phyloP scores from a whole-genome alignment of 371 early-diverging fungal genomes.

The Mucor mucedo region DNA sequence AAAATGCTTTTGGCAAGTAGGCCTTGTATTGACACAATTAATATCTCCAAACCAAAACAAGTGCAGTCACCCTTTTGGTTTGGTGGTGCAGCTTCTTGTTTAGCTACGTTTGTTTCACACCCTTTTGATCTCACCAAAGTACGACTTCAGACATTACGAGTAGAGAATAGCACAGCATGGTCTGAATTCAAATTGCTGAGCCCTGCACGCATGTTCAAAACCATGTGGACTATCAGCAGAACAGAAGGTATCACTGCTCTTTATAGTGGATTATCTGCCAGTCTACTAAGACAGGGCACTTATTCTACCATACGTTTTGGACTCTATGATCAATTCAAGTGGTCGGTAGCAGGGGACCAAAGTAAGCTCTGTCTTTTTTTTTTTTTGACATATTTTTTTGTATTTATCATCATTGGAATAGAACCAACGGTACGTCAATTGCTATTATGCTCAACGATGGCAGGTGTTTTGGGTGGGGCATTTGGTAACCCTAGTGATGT shows the following conservation, averaged over 20 bases:
- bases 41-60: constrained; percentile 1
- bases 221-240: constrained; percentile 44
- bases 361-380: constrained; percentile 30
- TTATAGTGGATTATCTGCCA: constrained; percentile 69
- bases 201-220: constrained; percentile 48
- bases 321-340: constrained; percentile 66
- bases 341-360: constrained; percentile 47
- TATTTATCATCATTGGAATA: constrained; percentile 2
- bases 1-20: not conserved
- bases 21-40: not conserved
- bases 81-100: constrained; percentile 64
- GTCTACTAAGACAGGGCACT: constrained; percentile 70
- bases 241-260: constrained; percentile 57
- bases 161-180: constrained; percentile 33
- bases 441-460: constrained; percentile 61
- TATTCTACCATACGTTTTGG: constrained; percentile 78
- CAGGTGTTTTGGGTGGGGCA: constrained; percentile 72
- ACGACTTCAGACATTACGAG: constrained; percentile 66
- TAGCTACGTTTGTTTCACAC: constrained; percentile 72
- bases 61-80: constrained; percentile 61
- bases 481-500: constrained; percentile 80
- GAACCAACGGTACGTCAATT: constrained; percentile 58
- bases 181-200: constrained; percentile 32
- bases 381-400: not conserved
- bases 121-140: constrained; percentile 82